Conservation (phyloP, 768 basidiomycete species). For the Calvatia gigantea region DNA sequence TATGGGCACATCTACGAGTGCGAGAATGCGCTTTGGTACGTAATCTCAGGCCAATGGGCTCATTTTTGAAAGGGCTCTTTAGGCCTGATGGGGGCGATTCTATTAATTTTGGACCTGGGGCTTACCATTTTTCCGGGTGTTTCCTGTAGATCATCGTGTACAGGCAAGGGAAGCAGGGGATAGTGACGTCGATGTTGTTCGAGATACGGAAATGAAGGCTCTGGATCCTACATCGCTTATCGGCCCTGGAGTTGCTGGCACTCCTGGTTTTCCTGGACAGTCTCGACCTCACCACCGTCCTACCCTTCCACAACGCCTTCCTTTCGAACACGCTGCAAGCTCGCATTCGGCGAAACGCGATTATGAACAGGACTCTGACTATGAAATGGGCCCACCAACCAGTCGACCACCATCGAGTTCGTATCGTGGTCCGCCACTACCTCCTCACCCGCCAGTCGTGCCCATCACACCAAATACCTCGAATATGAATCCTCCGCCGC, state of each 20-base stretch:
- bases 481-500: background rate
- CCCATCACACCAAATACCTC: background rate
- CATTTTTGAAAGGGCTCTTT: background rate
- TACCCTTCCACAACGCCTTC: background rate
- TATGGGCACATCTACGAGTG: background rate
- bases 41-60: background rate
- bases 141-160: background rate
- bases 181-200: background rate
- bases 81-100: background rate
- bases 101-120: background rate
- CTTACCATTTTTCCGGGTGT: background rate
- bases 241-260: constrained; percentile 8
- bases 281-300: background rate
- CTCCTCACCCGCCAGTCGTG: background rate
- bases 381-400: background rate
- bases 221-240: background rate
- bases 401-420: background rate
- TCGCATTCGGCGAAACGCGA: too few species aligned
- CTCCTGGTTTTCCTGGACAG: background rate
- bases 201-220: constrained; percentile 1
- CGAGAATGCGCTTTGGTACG: background rate
- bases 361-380: background rate
- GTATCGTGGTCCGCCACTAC: background rate
- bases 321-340: too few species aligned
- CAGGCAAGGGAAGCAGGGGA: background rate